Evolutionary conservation across 176 grass and related monocot species (phyloP).

Genomic region (Avena atlantica): DNA sequence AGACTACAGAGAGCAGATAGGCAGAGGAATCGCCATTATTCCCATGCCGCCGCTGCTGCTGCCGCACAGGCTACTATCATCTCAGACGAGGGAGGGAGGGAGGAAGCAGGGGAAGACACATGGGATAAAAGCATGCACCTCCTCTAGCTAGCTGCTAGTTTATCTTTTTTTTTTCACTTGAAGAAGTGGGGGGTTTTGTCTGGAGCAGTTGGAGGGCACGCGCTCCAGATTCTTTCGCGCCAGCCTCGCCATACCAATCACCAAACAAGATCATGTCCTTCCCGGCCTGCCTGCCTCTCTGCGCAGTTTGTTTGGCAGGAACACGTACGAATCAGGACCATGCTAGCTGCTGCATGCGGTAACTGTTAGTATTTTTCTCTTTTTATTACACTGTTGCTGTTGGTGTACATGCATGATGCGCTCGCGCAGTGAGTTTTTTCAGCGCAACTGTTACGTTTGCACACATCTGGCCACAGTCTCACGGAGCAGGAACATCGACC

Average conservation of each 20-base stretch:
- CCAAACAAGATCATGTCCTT: constrained; percentile 48
- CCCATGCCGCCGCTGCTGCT: constrained; percentile 24
- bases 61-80: background rate
- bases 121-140: constrained; percentile 28
- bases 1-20: constrained; percentile 56
- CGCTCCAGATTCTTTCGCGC: constrained; percentile 72
- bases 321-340: constrained; percentile 52
- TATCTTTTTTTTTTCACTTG: constrained; percentile 36
- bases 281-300: constrained; percentile 20
- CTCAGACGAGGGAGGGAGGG: background rate
- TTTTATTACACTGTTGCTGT: constrained; percentile 16
- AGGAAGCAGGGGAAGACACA: constrained; percentile 2
- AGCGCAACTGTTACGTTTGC: background rate
- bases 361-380: constrained; percentile 2
- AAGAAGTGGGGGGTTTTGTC: constrained; percentile 83
- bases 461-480: constrained; percentile 24
- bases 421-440: constrained; percentile 2
- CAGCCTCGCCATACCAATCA: constrained; percentile 65
- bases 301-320: constrained; percentile 11
- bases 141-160: background rate
- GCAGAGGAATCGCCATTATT: constrained; percentile 54
- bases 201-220: constrained; percentile 73
- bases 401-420: background rate
- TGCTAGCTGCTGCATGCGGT: constrained; percentile 40
- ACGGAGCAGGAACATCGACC: background rate